phyloP scores from a whole-genome alignment of 2,329 filamentous ascomycete genomes.

The Ambrosiella xylebori region DNA sequence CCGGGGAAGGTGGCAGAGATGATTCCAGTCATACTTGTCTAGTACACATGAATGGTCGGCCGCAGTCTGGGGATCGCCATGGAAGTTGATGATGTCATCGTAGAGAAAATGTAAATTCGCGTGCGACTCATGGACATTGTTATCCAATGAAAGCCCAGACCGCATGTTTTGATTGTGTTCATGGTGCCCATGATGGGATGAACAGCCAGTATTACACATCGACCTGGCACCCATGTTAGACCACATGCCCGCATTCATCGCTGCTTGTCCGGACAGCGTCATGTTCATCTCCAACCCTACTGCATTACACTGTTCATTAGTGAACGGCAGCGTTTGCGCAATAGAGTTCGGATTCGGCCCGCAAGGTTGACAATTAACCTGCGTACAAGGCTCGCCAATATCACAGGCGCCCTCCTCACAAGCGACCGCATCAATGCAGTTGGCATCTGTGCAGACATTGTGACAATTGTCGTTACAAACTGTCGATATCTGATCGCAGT shows the following conservation, averaged over 20 bases:
- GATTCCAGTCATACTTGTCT: constrained; percentile 9
- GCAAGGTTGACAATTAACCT: constrained; percentile 10
- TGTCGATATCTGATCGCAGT: constrained; percentile 20
- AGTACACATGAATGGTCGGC: constrained; percentile 12
- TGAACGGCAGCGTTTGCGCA: constrained; percentile 19
- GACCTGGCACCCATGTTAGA: not conserved
- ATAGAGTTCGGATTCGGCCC: constrained; percentile 14
- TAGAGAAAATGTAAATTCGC: constrained; percentile 6
- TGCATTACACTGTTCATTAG: constrained; percentile 3
- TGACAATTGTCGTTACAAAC: constrained; percentile 26
- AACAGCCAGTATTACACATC: not conserved
- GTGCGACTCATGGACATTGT: not conserved
- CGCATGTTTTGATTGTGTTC: not conserved
- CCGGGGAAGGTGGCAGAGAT: constrained; percentile 15
- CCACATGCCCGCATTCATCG: not conserved
- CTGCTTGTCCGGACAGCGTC: not conserved
- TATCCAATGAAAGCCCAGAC: too few relatives aligned
- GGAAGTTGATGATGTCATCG: constrained; percentile 9
- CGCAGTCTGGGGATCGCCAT: constrained; percentile 10
- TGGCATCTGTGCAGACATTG: constrained; percentile 23
- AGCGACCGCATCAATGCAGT: constrained; percentile 18
- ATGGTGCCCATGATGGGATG: not conserved
- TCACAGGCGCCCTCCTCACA: constrained; percentile 14
- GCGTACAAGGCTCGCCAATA: constrained; percentile 12
- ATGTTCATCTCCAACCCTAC: not conserved